Conservation (phyloP, 2,329 filamentous ascomycete genomes). For the Venturia effusa region DNA sequence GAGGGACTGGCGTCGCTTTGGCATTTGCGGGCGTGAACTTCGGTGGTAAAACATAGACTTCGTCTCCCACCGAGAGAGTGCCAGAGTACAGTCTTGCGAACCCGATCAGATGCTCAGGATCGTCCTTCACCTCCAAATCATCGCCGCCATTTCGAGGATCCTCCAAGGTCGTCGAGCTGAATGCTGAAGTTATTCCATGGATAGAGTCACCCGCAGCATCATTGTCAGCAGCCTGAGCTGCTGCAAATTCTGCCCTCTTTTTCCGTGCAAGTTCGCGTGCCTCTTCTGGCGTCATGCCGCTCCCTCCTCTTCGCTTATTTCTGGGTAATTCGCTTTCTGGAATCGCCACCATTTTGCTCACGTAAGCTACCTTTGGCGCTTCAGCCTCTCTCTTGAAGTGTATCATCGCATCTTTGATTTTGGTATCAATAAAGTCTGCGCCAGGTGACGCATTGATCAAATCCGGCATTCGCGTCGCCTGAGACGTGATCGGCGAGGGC, state of each 20-base stretch:
- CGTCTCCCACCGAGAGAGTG: conserved; percentile 77
- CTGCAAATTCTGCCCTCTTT: conserved; percentile 81
- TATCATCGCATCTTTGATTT: conserved; percentile 69
- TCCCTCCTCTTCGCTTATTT: conserved; percentile 63
- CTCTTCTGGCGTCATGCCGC: conserved; percentile 72
- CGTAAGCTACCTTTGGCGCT: conserved; percentile 81
- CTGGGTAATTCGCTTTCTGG: conserved; percentile 85
- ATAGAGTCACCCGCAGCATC: conserved; percentile 26
- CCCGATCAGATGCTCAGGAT: conserved; percentile 82
- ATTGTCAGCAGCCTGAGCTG: conserved; percentile 54
- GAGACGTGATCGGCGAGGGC: conserved; percentile 71
- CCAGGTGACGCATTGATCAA: conserved; percentile 74
- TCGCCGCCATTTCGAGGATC: conserved; percentile 15
- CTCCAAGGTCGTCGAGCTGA: conserved; percentile 30
- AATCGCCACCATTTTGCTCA: conserved; percentile 96
- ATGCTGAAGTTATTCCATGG: conserved; percentile 30
- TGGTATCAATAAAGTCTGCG: conserved; percentile 54
- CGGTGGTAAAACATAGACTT: conserved; percentile 80
- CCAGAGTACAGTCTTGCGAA: conserved; percentile 93
- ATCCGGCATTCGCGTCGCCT: conserved; percentile 67
- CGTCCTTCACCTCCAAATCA: conserved; percentile 40
- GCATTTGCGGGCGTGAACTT: conserved; percentile 82
- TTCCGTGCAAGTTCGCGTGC: conserved; percentile 76
- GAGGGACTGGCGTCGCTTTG: conserved; percentile 59
- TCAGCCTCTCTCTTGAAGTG: conserved; percentile 60